Conservation (phyloP, 2,329 filamentous ascomycete genomes). For the Intubia oerlemansii region DNA sequence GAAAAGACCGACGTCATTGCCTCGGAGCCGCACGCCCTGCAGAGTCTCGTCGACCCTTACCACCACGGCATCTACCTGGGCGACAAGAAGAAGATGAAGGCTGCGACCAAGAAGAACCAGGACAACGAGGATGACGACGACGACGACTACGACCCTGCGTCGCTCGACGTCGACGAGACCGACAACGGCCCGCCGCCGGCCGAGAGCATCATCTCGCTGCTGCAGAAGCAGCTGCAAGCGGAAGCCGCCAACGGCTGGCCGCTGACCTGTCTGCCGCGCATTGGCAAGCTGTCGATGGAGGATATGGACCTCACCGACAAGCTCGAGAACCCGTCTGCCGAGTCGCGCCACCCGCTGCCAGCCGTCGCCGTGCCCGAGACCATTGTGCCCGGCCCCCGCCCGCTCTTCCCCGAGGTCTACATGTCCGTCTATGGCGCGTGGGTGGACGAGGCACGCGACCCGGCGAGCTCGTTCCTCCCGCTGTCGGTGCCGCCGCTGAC, state of each 20-base stretch:
- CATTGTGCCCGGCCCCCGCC: constrained; percentile 50
- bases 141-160: constrained; percentile 1
- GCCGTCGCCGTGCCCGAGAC: constrained; percentile 52
- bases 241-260: constrained; percentile 61
- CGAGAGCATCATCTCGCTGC: constrained; percentile 51
- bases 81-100: constrained; percentile 1
- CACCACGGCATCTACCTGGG: constrained; percentile 16
- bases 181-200: constrained; percentile 39
- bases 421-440: constrained; percentile 55
- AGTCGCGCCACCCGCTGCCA: constrained; percentile 58
- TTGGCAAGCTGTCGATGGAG: constrained; percentile 41
- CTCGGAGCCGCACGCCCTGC: constrained; percentile 65
- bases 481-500: constrained; percentile 66
- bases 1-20: constrained; percentile 93
- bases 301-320: constrained; percentile 39
- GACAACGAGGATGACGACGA: constrained; percentile 1
- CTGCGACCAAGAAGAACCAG: not conserved
- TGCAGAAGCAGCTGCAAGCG: constrained; percentile 67
- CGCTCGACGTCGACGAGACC: not conserved
- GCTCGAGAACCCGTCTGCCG: constrained; percentile 26
- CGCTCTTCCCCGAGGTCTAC: constrained; percentile 81
- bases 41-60: constrained; percentile 73
- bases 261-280: constrained; percentile 44
- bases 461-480: constrained; percentile 51
- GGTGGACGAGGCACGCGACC: constrained; percentile 3